phyloP scores from a whole-genome alignment of 257 asterid genomes.

The Solanum arcanum region DNA sequence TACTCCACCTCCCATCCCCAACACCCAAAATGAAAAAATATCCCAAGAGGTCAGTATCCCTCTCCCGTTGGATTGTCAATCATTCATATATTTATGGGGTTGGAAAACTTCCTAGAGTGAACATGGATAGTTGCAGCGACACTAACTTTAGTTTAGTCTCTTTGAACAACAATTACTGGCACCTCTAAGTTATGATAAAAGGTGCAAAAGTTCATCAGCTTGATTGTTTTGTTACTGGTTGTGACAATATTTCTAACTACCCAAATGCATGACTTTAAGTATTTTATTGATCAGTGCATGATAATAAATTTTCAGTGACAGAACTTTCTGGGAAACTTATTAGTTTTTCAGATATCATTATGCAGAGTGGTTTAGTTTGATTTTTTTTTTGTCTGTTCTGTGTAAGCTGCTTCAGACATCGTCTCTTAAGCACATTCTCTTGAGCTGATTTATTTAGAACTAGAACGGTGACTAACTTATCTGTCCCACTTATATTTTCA shows the following conservation, averaged over 20 bases:
- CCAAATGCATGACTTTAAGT: neutral
- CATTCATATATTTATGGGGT: neutral
- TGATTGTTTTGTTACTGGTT: neutral
- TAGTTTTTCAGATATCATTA: neutral
- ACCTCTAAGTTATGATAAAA: neutral
- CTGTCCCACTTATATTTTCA: slow-evolving; percentile 10
- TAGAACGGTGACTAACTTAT: neutral
- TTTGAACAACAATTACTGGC: neutral
- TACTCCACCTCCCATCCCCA: neutral
- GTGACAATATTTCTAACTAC: neutral
- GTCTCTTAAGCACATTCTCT: neutral
- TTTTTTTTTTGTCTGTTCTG: neutral
- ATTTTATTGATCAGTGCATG: neutral
- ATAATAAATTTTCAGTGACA: neutral
- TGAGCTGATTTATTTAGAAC: neutral
- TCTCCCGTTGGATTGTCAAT: neutral
- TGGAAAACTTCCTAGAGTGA: neutral
- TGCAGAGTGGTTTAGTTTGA: neutral
- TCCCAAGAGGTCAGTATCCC: neutral
- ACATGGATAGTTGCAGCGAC: neutral
- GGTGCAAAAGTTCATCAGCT: neutral
- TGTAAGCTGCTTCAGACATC: neutral
- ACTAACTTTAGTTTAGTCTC: neutral
- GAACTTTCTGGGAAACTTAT: neutral
- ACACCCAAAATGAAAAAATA: neutral